A percentile compares a stretch with the other conserved stretches of the same genome.
Conservation (phyloP, 352 stramenopile genomes). For the Phytophthora multivora region DNA sequence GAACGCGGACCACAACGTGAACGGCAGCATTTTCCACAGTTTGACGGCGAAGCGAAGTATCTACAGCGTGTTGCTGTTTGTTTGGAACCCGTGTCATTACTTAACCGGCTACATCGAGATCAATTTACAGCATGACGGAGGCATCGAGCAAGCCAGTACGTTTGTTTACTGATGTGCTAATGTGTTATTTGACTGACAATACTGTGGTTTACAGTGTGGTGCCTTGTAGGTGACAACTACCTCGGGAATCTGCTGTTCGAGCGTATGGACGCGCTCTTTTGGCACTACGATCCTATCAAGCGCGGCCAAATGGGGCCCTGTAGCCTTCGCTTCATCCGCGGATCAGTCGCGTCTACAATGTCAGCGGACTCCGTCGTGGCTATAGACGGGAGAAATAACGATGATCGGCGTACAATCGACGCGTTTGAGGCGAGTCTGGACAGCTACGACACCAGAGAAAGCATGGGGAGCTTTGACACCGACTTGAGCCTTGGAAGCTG, state of each 20-base stretch:
- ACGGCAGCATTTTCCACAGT: conserved; percentile 42
- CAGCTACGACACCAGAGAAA: conserved; percentile 17
- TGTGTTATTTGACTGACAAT: background rate
- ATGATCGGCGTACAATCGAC: background rate
- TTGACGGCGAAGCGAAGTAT: conserved; percentile 47
- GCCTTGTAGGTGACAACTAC: conserved; percentile 49
- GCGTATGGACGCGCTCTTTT: conserved; percentile 44
- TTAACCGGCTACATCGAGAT: conserved; percentile 53
- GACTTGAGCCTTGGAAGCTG: conserved; percentile 24
- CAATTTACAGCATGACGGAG: conserved; percentile 46
- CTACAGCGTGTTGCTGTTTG: conserved; percentile 40
- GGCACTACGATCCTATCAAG: conserved; percentile 46
- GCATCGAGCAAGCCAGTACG: conserved; percentile 53
- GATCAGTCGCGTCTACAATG: conserved; percentile 29
- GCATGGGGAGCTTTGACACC: conserved; percentile 14
- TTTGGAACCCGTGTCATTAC: conserved; percentile 50
- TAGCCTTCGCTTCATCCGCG: conserved; percentile 31
- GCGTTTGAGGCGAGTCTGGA: conserved; percentile 15
- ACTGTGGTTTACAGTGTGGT: conserved; percentile 41
- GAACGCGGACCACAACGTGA: conserved; percentile 47
- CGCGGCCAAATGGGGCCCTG: conserved; percentile 23
- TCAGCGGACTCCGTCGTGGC: conserved; percentile 27
- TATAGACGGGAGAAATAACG: conserved; percentile 20
- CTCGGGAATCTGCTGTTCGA: conserved; percentile 46
- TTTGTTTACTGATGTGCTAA: background rate